phyloP scores from a whole-genome alignment of 2,329 filamentous ascomycete species.

The Phialemonium atrogriseum region DNA sequence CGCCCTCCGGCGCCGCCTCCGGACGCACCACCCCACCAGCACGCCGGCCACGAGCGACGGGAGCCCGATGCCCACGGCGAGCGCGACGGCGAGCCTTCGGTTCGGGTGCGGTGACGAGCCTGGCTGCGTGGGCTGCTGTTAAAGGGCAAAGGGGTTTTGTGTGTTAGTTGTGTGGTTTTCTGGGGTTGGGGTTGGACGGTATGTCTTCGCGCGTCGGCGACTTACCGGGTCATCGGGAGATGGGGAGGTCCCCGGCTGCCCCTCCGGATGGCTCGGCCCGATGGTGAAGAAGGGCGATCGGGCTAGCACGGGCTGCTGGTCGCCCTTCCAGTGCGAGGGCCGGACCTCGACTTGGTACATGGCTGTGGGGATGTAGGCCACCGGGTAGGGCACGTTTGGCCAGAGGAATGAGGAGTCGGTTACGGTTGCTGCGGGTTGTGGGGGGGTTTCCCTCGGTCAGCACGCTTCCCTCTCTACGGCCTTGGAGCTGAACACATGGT shows the following conservation, averaged over 20 bases:
- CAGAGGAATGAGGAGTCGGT: slow-evolving; percentile 14
- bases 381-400: slow-evolving; percentile 15
- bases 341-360: slow-evolving; percentile 18
- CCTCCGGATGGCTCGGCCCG: neutral
- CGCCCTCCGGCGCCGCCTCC: slow-evolving; percentile 10
- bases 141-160: no score
- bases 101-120: slow-evolving; percentile 6
- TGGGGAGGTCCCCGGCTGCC: neutral
- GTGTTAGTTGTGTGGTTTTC: no score
- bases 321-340: slow-evolving; percentile 8
- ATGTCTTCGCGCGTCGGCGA: no score
- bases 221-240: neutral
- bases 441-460: slow-evolving; percentile 4
- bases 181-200: no score
- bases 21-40: slow-evolving; percentile 11
- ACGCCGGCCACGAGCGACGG: slow-evolving; percentile 11
- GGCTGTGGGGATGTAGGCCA: slow-evolving; percentile 13
- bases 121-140: slow-evolving; percentile 2
- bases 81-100: slow-evolving; percentile 14
- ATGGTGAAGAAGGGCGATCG: slow-evolving; percentile 14
- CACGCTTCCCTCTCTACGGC: slow-evolving; percentile 1
- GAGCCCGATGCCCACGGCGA: slow-evolving; percentile 17
- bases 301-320: slow-evolving; percentile 10
- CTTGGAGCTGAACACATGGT: slow-evolving; percentile 2
- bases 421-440: slow-evolving; percentile 7